Evolutionary conservation across 345 rosid species (phyloP), one percentile per base, ranked within the genome.

Genomic region (Salix koriyanagi): DNA sequence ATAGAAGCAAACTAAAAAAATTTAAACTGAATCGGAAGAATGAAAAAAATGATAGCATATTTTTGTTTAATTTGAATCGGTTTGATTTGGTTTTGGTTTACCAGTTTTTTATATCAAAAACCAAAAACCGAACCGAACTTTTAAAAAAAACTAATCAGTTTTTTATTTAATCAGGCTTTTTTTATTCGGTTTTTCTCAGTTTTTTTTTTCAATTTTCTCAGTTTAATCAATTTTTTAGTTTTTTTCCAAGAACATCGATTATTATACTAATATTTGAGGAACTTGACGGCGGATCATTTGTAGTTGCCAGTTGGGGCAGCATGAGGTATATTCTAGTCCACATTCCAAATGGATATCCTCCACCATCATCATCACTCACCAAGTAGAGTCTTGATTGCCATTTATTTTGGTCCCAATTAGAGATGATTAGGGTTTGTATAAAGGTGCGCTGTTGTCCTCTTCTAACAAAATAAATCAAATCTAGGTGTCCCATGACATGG

Each of bases 211-310:
- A 30, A 0, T 30, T 30, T 30, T 30, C 3, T 30, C 3, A 2
- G 3, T 30, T 2, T 2, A 3, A 30, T 30, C 4, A 30, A 3
- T 3, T 30, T 30, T 30, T 30, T 2, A 4, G 4, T 30, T 30
- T 30, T 30, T 30, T 30, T 30, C 54, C 83, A 76, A 23, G 23
- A 34, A 48, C 77, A 74, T 81, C 58, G 70, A 76, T 58, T 67
- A 73, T 72, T 70, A 68, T 65, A 56, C 46, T 48, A 37, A n/a
- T 23, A 12, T 69, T 28, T 1, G 42, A 75, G 28, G 78, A 69
- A 42, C 71, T 54, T 81, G 84, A 82, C 82, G 86, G 85, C 85
- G 82, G 82, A 73, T 61, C 28, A n/a, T 58, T 58, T 58, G 52
- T 41, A 67, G 56, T 44, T 42, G 32, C 54, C 36, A 32, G 76